A percentile compares a stretch with the other conserved stretches of the same genome.
Conservation (phyloP, 2,329 filamentous ascomycete species). For the Fusarium udum region DNA sequence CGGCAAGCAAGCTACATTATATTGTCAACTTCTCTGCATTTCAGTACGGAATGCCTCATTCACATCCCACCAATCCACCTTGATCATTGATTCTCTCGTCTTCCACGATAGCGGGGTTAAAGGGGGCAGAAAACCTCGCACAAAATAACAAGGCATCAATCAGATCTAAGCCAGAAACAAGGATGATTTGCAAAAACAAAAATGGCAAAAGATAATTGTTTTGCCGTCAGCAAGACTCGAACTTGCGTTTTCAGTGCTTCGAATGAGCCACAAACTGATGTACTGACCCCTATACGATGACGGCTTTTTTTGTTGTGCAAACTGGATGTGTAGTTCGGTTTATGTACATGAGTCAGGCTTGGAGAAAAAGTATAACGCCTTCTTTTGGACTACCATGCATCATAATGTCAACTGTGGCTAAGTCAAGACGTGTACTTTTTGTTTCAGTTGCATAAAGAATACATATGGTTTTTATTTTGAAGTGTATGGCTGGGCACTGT, state of each 20-base stretch:
- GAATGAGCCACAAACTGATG: constrained; percentile 36
- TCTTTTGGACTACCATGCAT: background rate
- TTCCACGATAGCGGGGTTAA: background rate
- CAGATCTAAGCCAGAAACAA: background rate
- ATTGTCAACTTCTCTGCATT: background rate
- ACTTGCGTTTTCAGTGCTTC: constrained; percentile 40
- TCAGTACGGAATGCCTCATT: background rate
- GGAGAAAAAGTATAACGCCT: background rate
- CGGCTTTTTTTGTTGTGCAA: constrained; percentile 17
- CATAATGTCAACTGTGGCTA: background rate
- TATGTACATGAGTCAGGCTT: background rate
- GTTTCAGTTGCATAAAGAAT: too few relatives aligned
- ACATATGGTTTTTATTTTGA: background rate
- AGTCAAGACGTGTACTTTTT: background rate
- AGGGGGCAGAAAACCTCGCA: constrained; percentile 9
- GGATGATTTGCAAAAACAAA: background rate
- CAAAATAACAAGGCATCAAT: background rate
- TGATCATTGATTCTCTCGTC: background rate
- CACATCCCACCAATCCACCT: background rate
- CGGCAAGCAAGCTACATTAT: background rate
- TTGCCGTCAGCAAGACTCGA: constrained; percentile 40
- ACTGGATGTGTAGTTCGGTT: rapidly evolving
- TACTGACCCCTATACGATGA: constrained; percentile 40
- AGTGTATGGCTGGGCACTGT: background rate
- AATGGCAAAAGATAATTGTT: constrained; percentile 11